These are phyloP conservation scores for Emmonsiellopsis sp. DNA, from an alignment of 2,329 filamentous ascomycete genomes.

Conservation along the genomic window DNA sequence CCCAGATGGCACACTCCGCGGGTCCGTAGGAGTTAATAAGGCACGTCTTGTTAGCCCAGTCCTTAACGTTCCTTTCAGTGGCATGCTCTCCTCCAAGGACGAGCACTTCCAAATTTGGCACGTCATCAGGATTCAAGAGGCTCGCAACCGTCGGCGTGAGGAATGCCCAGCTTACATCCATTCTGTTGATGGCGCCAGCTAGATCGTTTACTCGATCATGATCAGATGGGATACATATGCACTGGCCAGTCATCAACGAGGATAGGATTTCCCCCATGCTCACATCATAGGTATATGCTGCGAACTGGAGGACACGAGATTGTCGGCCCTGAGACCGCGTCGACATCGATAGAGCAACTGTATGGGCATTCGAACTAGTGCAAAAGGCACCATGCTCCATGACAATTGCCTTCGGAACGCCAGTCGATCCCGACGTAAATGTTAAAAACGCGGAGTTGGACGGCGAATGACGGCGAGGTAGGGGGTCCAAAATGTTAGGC, in stretches of 20 bases:
- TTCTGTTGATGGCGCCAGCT: constrained; percentile 53
- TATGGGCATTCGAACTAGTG: constrained; percentile 61
- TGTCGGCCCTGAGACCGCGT: constrained; percentile 15
- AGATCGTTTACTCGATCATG: constrained; percentile 66
- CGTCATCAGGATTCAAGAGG: constrained; percentile 56
- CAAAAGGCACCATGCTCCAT: constrained; percentile 67
- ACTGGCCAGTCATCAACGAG: constrained; percentile 68
- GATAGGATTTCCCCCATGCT: constrained; percentile 89
- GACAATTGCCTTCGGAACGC: constrained; percentile 68
- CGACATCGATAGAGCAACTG: constrained; percentile 52
- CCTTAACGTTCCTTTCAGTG: constrained; percentile 58
- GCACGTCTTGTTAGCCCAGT: constrained; percentile 55
- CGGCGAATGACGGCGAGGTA: constrained; percentile 4
- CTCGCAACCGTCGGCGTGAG: constrained; percentile 78
- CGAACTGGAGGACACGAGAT: constrained; percentile 65
- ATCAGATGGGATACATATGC: constrained; percentile 65
- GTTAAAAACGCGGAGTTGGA: constrained; percentile 61
- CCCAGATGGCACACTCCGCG: constrained; percentile 47
- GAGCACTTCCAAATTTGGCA: constrained; percentile 63
- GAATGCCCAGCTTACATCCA: constrained; percentile 69
- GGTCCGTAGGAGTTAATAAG: constrained; percentile 78
- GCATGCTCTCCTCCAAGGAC: constrained; percentile 76
- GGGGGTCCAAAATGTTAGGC: background rate
- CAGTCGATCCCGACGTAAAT: constrained; percentile 77
- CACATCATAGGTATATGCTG: constrained; percentile 75